Conservation (phyloP, 2,329 filamentous ascomycete genomes). For the Akanthomyces uredinophilus region DNA sequence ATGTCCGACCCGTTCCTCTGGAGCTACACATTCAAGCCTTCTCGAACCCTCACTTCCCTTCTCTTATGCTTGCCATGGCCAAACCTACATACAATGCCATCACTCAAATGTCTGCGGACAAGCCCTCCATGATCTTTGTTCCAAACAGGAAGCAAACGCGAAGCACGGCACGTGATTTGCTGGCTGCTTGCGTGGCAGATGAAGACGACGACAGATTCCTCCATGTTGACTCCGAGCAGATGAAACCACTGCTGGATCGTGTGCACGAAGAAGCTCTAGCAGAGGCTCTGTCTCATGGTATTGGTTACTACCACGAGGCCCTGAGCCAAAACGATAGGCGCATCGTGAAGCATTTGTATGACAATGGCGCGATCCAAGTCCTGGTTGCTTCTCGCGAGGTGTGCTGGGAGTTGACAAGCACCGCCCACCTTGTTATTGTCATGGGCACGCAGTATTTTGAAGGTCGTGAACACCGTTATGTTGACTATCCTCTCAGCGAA, state of each 20-base stretch:
- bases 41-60: conserved; percentile 93
- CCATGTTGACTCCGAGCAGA: conserved; percentile 75
- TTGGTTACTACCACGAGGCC: conserved; percentile 96
- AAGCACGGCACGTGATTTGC: conserved; percentile 76
- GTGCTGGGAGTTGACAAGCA: conserved; percentile 90
- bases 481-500: conserved; percentile 92
- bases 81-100: conserved; percentile 89
- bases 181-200: conserved; percentile 81
- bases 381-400: conserved; percentile 74
- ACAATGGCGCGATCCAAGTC: conserved; percentile 83
- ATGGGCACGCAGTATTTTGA: conserved; percentile 99
- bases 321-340: conserved; percentile 83
- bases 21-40: conserved; percentile 95
- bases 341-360: conserved; percentile 89
- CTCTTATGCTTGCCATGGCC: conserved; percentile 97
- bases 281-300: conserved; percentile 85
- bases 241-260: conserved; percentile 73
- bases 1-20: conserved; percentile 80
- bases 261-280: conserved; percentile 83
- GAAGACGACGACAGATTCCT: conserved; percentile 93
- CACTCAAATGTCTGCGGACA: conserved; percentile 78
- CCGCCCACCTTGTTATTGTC: conserved; percentile 84
- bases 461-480: conserved; percentile 91
- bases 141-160: conserved; percentile 91
- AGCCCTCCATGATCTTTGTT: conserved; percentile 88